Percentiles rank a stretch among this genome's conserved stretches.
These are phyloP conservation scores for Gaeumannomyces tritici DNA, from an alignment of 2,329 filamentous ascomycete species.

Conservation along the genomic window DNA sequence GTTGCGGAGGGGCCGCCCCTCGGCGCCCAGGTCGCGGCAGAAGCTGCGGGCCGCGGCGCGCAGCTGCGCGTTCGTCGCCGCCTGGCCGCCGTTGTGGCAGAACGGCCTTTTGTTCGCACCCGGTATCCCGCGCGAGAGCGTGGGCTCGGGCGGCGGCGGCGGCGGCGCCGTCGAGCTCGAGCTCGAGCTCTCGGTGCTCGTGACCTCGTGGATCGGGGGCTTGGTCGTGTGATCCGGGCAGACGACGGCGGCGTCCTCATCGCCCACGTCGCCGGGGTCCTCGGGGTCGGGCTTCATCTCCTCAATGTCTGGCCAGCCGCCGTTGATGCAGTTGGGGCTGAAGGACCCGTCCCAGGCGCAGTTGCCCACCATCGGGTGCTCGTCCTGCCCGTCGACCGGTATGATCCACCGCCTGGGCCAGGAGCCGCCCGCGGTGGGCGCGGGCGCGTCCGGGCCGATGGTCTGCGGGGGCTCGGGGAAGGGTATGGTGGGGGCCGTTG, in stretches of 20 bases:
- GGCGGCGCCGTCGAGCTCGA: background rate
- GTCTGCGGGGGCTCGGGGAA: constrained; percentile 12
- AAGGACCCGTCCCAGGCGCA: background rate
- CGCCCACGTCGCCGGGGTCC: background rate
- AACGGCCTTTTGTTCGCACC: constrained; percentile 3
- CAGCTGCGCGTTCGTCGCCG: constrained; percentile 7
- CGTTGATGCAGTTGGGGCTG: background rate
- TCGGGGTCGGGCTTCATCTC: background rate
- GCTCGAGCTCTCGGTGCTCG: background rate
- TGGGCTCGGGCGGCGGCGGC: background rate
- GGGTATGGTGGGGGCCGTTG: constrained; percentile 1
- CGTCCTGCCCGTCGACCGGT: background rate
- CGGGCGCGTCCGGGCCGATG: constrained; percentile 9
- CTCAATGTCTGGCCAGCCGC: background rate
- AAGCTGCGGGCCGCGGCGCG: constrained; percentile 6
- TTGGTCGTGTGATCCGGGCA: background rate
- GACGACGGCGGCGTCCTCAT: background rate
- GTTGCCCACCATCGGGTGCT: background rate
- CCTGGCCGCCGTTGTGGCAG: constrained; percentile 12
- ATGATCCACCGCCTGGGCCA: constrained; percentile 9
- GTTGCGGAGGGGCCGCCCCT: background rate
- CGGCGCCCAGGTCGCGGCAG: constrained; percentile 6
- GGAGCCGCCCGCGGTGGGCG: constrained; percentile 7
- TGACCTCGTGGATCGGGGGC: too few species aligned
- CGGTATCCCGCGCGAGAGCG: constrained; percentile 7